Conservation (phyloP, 495 filamentous ascomycete species). For the Baudoinia panamericana region DNA sequence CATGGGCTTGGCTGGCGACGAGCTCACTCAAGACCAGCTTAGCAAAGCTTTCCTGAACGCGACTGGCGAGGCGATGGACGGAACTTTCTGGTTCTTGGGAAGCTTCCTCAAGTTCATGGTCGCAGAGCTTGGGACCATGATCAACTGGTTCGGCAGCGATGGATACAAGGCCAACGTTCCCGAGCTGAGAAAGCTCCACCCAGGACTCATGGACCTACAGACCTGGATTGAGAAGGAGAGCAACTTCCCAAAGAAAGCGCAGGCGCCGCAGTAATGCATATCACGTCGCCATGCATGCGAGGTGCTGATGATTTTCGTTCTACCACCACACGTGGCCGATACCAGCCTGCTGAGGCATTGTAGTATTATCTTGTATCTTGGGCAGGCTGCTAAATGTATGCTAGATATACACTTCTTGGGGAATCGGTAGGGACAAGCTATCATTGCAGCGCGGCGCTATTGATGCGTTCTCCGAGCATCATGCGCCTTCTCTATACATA, state of each 20-base stretch:
- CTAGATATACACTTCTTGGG: too few relatives aligned
- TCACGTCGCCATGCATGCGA: too few relatives aligned
- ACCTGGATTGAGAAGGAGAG: constrained; percentile 50
- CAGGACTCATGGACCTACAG: constrained; percentile 43
- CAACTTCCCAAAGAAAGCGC: constrained; percentile 3
- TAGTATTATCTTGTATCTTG: too few relatives aligned
- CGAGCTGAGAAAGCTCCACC: constrained; percentile 38
- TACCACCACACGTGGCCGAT: too few relatives aligned
- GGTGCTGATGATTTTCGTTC: too few relatives aligned
- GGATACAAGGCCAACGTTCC: constrained; percentile 49
- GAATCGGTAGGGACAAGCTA: too few relatives aligned
- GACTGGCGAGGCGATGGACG: constrained; percentile 28
- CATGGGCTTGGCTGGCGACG: constrained; percentile 47
- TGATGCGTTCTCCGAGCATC: too few relatives aligned
- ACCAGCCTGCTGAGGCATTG: too few relatives aligned
- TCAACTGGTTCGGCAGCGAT: constrained; percentile 47
- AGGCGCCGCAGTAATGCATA: too few relatives aligned
- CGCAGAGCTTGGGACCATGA: constrained; percentile 47
- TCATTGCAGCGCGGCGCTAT: too few relatives aligned
- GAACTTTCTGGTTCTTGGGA: constrained; percentile 25
- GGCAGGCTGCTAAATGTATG: too few relatives aligned
- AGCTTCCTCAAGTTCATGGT: constrained; percentile 32
- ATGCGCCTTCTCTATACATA: too few relatives aligned
- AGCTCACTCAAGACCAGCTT: constrained; percentile 40
- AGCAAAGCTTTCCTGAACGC: constrained; percentile 38